A percentile compares a stretch with the other conserved stretches of the same genome.
phyloP scores from a whole-genome alignment of 2,329 filamentous ascomycete species.

The Neonectria coccinea region DNA sequence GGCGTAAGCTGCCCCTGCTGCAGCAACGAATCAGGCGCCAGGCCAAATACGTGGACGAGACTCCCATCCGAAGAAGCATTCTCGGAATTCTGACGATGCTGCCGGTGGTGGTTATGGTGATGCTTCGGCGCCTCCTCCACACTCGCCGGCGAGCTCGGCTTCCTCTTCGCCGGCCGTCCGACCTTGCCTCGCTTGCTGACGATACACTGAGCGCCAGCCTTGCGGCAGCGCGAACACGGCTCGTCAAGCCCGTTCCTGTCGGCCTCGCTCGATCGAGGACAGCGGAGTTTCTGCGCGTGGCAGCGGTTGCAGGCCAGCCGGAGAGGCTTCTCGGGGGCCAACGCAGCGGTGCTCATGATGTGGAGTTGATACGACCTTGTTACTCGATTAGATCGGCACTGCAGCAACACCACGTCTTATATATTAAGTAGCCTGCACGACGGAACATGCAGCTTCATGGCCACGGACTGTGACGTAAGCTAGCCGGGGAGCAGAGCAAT shows the following conservation, averaged over 20 bases:
- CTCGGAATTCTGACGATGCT: not conserved
- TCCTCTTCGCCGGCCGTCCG: conserved; percentile 31
- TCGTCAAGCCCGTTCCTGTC: conserved; percentile 28
- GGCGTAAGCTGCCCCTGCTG: conserved; percentile 15
- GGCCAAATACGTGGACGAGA: conserved; percentile 19
- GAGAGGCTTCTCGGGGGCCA: conserved; percentile 26
- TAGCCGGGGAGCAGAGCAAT: not conserved
- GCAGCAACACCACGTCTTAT: not conserved
- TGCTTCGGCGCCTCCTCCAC: conserved; percentile 8
- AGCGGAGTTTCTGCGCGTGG: conserved; percentile 29
- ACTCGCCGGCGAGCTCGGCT: conserved; percentile 12
- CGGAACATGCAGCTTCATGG: not conserved
- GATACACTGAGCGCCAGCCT: conserved; percentile 32
- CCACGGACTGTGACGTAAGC: not conserved
- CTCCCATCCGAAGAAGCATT: conserved; percentile 11
- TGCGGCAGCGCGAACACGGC: conserved; percentile 34
- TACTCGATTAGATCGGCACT: not conserved
- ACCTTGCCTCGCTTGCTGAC: conserved; percentile 35
- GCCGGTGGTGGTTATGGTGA: not conserved
- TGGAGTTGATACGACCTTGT: not conserved
- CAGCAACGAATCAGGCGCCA: conserved; percentile 5
- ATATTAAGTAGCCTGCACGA: not conserved
- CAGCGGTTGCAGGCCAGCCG: conserved; percentile 32
- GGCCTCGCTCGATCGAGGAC: conserved; percentile 22
- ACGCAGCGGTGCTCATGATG: conserved; percentile 14